Percentiles rank a stretch among this genome's conserved stretches.
These are phyloP conservation scores for Boletellus ananiceps DNA, from an alignment of 768 basidiomycete species.

Conservation along the genomic window DNA sequence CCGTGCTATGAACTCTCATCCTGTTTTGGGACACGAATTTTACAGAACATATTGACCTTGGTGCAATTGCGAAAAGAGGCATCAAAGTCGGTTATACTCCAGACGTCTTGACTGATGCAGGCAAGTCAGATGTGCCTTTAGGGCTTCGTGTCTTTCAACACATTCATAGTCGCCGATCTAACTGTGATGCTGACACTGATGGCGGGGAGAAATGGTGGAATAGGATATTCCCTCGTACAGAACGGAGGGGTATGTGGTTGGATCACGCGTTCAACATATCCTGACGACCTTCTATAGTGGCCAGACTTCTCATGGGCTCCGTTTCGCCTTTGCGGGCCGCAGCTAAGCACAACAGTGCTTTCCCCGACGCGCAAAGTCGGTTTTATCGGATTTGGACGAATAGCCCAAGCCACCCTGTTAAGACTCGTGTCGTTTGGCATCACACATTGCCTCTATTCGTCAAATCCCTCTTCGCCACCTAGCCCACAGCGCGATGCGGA, in stretches of 20 bases:
- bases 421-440: conserved; percentile 83
- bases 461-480: conserved; percentile 48
- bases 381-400: conserved; percentile 94
- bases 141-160: neutral
- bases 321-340: conserved; percentile 80
- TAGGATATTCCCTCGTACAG: conserved; percentile 60
- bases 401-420: conserved; percentile 77
- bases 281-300: conserved; percentile 52
- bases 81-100: conserved; percentile 89
- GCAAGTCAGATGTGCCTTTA: conserved; percentile 32
- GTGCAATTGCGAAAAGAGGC: conserved; percentile 51
- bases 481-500: conserved; percentile 37
- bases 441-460: conserved; percentile 64
- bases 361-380: conserved; percentile 66
- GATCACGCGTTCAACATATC: neutral
- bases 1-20: neutral
- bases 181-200: conserved; percentile 89
- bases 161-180: conserved; percentile 78
- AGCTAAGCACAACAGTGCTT: conserved; percentile 53
- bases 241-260: conserved; percentile 54
- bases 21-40: neutral
- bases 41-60: conserved; percentile 79
- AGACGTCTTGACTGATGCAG: conserved; percentile 89
- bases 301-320: conserved; percentile 74
- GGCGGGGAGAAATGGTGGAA: conserved; percentile 79